These are phyloP conservation scores for Nicotiana undulata DNA, from an alignment of 257 asterid genomes.

Conservation along the genomic window DNA sequence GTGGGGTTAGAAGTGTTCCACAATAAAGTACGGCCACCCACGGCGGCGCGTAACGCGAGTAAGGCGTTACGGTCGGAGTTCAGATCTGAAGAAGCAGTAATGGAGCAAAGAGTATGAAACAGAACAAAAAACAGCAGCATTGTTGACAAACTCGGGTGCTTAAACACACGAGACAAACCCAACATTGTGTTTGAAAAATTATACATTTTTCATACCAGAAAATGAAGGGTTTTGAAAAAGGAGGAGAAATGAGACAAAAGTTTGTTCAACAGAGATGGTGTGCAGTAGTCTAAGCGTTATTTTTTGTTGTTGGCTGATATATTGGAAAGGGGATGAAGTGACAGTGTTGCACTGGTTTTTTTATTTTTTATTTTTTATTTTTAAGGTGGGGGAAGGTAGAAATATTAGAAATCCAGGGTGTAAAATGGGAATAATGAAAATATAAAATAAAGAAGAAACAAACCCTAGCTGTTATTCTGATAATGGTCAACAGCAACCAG, in stretches of 20 bases:
- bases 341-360: not conserved
- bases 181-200: not conserved
- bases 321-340: not conserved
- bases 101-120: constrained; percentile 14
- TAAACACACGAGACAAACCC: constrained; percentile 3
- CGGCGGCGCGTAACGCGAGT: constrained; percentile 53
- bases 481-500: constrained; percentile 23
- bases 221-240: not conserved
- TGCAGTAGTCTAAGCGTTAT: not conserved
- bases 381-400: not conserved
- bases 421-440: constrained; percentile 4
- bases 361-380: not conserved
- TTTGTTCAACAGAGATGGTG: not conserved
- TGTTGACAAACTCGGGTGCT: not conserved
- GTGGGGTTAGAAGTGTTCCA: constrained; percentile 48
- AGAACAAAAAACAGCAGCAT: constrained; percentile 21
- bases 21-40: constrained; percentile 56
- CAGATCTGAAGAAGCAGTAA: constrained; percentile 38
- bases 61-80: constrained; percentile 54
- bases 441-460: constrained; percentile 8
- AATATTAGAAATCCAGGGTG: constrained; percentile 26
- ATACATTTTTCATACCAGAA: not conserved
- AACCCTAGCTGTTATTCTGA: constrained; percentile 23
- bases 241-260: not conserved
- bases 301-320: not conserved